Base-by-base conservation (phyloP, 495 filamentous ascomycete genomes). In the Penicillium bialowiezense region DNA sequence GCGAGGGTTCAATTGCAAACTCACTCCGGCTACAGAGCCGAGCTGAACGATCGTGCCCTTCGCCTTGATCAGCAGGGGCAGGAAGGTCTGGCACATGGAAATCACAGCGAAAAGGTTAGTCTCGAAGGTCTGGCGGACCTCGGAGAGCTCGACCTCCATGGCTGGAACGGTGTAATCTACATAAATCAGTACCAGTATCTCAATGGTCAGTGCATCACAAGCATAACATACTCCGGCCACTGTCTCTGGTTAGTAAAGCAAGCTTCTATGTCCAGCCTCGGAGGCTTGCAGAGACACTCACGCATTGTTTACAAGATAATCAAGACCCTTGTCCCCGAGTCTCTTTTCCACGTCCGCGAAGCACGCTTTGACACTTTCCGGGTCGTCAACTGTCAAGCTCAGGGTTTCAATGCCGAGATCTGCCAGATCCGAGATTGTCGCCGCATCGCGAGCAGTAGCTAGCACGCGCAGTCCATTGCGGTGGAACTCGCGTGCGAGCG, bases 251-350 rank as follows among this genome's bases (percentile, higher is more conserved):
- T 46, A 56, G 52, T 13, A 18, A 45, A 18, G 15, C 12, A 9
- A 28, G 9, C 24, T 9, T 28, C 37, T 7, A 15, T 28, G 33
- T 42, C n/a, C n/a, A n/a, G n/a, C n/a, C n/a, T n/a, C n/a, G n/a
- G n/a, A n/a, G n/a, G n/a, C n/a, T n/a, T n/a, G n/a, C 3, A 21
- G 2, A 19, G 14, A 31, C 68, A 58, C 75, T 62, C 41, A 81
- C 53, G 82, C 82, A 70, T 86, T 86, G 59, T 85, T 86, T 44
- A 83, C 73, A 6, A 86, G 66, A 50, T 77, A 77, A 55, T 84
- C 74, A 18, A 86, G 68, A 14, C 71, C 70, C 13, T 64, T 68
- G 20, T 68, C 73, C 3, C 60, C 65, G 0, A 80, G 73, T 24
- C 65, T 60, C 15, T 55, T 56, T 21, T 73, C 52, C 3, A 82